Evolutionary conservation across 441 rosid genomes (phyloP).

Genomic region (Arabidopsis hybrid): DNA sequence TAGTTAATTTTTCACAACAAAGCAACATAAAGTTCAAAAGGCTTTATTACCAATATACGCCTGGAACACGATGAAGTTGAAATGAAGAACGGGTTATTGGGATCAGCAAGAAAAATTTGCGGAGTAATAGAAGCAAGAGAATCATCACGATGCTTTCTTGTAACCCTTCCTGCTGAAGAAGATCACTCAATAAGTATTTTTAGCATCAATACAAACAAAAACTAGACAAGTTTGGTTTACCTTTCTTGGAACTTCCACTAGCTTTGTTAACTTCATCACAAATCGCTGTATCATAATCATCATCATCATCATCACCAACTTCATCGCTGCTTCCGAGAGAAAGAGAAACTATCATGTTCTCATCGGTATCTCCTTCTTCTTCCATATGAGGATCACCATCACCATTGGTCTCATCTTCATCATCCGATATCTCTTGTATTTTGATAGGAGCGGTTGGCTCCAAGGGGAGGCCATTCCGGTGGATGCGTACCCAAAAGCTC

Average conservation of each 20-base stretch:
- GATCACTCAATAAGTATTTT: neutral
- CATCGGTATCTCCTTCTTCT: slow-evolving; percentile 1
- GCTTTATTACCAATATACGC: slow-evolving; percentile 23
- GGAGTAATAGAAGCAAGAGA: neutral
- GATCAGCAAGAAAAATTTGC: slow-evolving; percentile 21
- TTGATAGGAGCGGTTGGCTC: neutral
- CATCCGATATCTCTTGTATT: slow-evolving; percentile 41
- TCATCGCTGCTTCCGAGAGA: slow-evolving; percentile 41
- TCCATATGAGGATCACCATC: neutral
- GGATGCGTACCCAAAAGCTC: slow-evolving; percentile 27
- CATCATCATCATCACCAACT: neutral
- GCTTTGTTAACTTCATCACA: slow-evolving; percentile 25
- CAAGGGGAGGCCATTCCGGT: slow-evolving; percentile 6
- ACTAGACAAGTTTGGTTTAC: neutral
- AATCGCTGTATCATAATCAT: neutral
- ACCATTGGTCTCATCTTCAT: neutral
- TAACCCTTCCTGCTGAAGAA: neutral
- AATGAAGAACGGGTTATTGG: slow-evolving; percentile 32
- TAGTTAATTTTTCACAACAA: neutral
- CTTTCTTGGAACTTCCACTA: slow-evolving; percentile 10
- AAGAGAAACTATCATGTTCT: slow-evolving; percentile 34
- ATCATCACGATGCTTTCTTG: neutral
- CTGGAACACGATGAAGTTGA: slow-evolving; percentile 14
- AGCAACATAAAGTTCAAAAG: neutral
- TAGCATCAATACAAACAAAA: neutral